These are phyloP conservation scores for Xerocomus nothofagi DNA, from an alignment of 1,284 basidiomycete species.

Conservation along the genomic window DNA sequence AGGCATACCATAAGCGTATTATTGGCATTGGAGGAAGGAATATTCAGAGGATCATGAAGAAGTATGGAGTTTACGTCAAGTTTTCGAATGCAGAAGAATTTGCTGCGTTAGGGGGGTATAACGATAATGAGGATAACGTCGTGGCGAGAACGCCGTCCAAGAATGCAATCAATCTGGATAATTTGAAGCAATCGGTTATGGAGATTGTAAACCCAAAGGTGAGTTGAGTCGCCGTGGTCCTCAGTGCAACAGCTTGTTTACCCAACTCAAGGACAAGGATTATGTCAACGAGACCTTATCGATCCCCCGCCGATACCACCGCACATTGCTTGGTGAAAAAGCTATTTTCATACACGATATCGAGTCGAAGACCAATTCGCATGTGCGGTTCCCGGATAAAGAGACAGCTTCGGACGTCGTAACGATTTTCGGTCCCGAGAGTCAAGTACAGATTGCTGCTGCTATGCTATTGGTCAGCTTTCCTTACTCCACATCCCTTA, in stretches of 20 bases:
- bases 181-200: conserved; percentile 96
- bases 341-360: conserved; percentile 97
- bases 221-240: conserved; percentile 14
- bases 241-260: conserved; percentile 2
- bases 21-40: conserved; percentile 98
- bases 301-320: conserved; percentile 93
- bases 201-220: conserved; percentile 97
- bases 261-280: conserved; percentile 79
- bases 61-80: conserved; percentile 99
- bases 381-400: conserved; percentile 93
- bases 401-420: conserved; percentile 91
- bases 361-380: conserved; percentile 93
- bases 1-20: conserved; percentile 98
- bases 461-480: conserved; percentile 86
- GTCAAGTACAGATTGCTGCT: conserved; percentile 94
- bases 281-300: conserved; percentile 92
- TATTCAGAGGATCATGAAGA: conserved; percentile 99
- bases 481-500: neutral
- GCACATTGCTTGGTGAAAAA: conserved; percentile 94
- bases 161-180: conserved; percentile 94
- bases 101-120: conserved; percentile 90
- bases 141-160: conserved; percentile 97
- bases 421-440: conserved; percentile 94
- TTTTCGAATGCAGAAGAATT: conserved; percentile 99
- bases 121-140: conserved; percentile 98